phyloP scores from a whole-genome alignment of 805 yeast species.

The Wickerhamiella musiphila region DNA sequence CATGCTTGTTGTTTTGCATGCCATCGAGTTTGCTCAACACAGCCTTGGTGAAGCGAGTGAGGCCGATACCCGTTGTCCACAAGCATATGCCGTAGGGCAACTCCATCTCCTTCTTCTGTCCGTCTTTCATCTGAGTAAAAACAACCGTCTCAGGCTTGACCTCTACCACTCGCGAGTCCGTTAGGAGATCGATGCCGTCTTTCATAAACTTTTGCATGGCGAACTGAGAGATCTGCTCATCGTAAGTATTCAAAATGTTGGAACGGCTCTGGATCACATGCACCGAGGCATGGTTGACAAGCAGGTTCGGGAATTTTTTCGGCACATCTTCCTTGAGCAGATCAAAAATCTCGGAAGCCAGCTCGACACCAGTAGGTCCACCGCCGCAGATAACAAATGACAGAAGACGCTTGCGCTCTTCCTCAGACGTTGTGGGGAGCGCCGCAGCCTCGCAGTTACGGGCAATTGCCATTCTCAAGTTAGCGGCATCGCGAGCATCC shows the following conservation, averaged over 20 bases:
- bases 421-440: slow-evolving; percentile 46
- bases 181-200: slow-evolving; percentile 44
- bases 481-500: slow-evolving; percentile 48
- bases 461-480: slow-evolving; percentile 37
- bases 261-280: slow-evolving; percentile 55
- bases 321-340: slow-evolving; percentile 46
- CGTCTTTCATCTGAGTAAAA: slow-evolving; percentile 31
- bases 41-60: slow-evolving; percentile 40
- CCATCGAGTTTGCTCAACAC: slow-evolving; percentile 32
- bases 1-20: slow-evolving; percentile 43
- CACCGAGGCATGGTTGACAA: slow-evolving; percentile 46
- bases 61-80: slow-evolving; percentile 66
- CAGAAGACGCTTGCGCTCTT: slow-evolving; percentile 40
- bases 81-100: slow-evolving; percentile 52
- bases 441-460: slow-evolving; percentile 43
- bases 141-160: slow-evolving; percentile 40
- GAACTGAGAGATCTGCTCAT: slow-evolving; percentile 43
- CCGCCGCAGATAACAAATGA: slow-evolving; percentile 59
- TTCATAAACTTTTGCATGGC: slow-evolving; percentile 47
- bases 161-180: slow-evolving; percentile 45
- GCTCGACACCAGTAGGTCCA: slow-evolving; percentile 61
- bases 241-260: slow-evolving; percentile 51
- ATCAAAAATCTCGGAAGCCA: slow-evolving; percentile 56
- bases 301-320: slow-evolving; percentile 37
- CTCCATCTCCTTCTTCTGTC: slow-evolving; percentile 26